phyloP scores from a whole-genome alignment of 192 early-diverging fungal genomes.

The Coemansia sp. region DNA sequence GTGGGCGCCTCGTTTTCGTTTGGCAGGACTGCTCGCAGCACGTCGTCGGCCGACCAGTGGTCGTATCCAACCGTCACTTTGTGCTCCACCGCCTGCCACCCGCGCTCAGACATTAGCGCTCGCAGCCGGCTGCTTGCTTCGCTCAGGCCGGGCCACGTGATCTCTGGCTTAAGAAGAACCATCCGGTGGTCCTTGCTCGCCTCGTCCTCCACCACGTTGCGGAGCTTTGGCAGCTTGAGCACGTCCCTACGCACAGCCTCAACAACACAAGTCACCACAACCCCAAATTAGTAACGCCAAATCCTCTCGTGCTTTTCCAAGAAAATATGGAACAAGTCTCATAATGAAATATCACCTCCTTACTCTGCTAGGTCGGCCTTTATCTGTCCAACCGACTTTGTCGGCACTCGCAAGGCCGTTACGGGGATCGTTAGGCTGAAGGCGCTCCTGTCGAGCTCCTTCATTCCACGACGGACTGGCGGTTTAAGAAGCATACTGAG shows the following conservation, averaged over 20 bases:
- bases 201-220: slow-evolving; percentile 63
- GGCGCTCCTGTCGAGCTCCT: slow-evolving; percentile 63
- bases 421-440: slow-evolving; percentile 64
- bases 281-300: too few species aligned
- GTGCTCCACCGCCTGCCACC: slow-evolving; percentile 41
- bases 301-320: too few species aligned
- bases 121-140: slow-evolving; percentile 28
- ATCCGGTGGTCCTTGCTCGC: slow-evolving; percentile 36
- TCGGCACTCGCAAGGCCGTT: slow-evolving; percentile 68
- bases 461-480: slow-evolving; percentile 68
- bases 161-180: slow-evolving; percentile 56
- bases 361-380: slow-evolving; percentile 38
- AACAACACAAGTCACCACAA: too few species aligned
- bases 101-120: slow-evolving; percentile 7
- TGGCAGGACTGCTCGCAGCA: slow-evolving; percentile 88
- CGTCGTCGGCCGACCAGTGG: slow-evolving; percentile 90
- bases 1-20: slow-evolving; percentile 79
- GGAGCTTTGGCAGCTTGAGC: slow-evolving; percentile 63
- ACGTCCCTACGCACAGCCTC: slow-evolving; percentile 39
- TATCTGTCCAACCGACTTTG: slow-evolving; percentile 55
- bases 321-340: background rate
- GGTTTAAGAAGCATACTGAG: slow-evolving; percentile 46
- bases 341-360: background rate
- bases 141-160: slow-evolving; percentile 18
- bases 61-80: slow-evolving; percentile 74